Evolutionary conservation across 495 filamentous ascomycete genomes (phyloP), one percentile per base, ranked within the genome.

Genomic region (Hypomontagnella monticulosa): DNA sequence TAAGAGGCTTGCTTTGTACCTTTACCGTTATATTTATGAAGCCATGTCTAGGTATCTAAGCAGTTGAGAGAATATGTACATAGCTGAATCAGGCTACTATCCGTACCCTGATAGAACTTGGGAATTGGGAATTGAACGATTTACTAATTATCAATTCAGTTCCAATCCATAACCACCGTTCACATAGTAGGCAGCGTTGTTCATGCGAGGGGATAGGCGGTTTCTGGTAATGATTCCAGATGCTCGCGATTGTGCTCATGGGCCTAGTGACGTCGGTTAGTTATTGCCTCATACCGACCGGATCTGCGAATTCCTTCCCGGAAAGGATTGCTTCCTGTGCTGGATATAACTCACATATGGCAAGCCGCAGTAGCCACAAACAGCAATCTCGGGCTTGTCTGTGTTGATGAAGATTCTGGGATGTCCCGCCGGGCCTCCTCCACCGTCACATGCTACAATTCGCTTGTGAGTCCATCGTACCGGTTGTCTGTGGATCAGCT

Each of bases 401-500:
- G 91, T 88, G 78, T 99, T 99, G 84, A 99, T 99, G 77, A 90
- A 99, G 76, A 99, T 89, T 73, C 85, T 84, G 37, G 95, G 95
- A 78, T 99, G 95, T 20, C 95, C 95, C 34, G 91, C 80, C 50
- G 94, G 90, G 15, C 95, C 96, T 61, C 95, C 95, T 53, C 96
- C 95, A 55, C 95, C 95, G 73, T 98, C 93, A 74, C 95, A 99
- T 54, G 86, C 87, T 43, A 96, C 94, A 34, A 91, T 75, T 48
- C 86, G 81, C 62, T 90, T 85, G 76, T 96, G 89, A 48, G 87
- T 90, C 93, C 94, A 99, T 72, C 88, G 85, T 33, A 99, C 95
- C 6, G 93, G 95, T 77, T 97, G 91, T 78, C 91, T 88, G 83
- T 99, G 95, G 71, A 99, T 96, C 75, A 99, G 85, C 58, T 96